Base-by-base conservation (phyloP, 176 grass and related monocot species). In the Olyra latifolia region DNA sequence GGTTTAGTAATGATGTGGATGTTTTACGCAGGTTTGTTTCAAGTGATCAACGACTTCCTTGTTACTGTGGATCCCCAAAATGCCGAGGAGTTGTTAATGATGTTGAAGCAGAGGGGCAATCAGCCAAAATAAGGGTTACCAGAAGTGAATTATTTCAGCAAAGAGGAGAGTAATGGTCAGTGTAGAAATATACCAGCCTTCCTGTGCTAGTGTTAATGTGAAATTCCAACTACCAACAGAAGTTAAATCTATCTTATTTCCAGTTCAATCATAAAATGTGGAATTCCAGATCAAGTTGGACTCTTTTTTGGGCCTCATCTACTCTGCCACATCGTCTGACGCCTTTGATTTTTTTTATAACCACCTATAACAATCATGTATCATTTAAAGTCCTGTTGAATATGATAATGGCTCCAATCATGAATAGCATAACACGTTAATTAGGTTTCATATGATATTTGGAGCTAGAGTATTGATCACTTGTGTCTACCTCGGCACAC, bases 1-100 rank as follows among this genome's bases (percentile, higher is more conserved):
- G 55, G 45, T 52, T 80, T 83, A 76, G 75, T 41, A 91, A 89
- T 87, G 43, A 62, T 77, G 23, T 84, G 79, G 27, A 60, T 82
- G 60, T 63, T 73, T 62, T 71, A 23, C 79, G 78, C 88, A 99
- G 96, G 90, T 99, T 99, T 85, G 80, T 89, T 80, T 99, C 96
- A 1, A 88, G 84, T 68, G 96, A 92, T 62, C 90, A 99, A 80
- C 90, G 75, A 66, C 90, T 99, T 76, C 83, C 92, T 30, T 99
- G 96, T 85, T 91, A 88, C 73, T 99, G 96, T 80, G 96, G 96
- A 75, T 95, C 91, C 65, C 84, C 83, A 52, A 99, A 90, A 90
- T 99, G 96, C 46, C 90, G 92, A 58, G 90, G 96, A 69, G 87
- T 99, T 62, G 96, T 99, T 82, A 99, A 99, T 89, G 96, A 99